Evolutionary conservation across 495 filamentous ascomycete species (phyloP), one percentile per base, ranked within the genome.

Genomic region (Trypethelium eluteriae): DNA sequence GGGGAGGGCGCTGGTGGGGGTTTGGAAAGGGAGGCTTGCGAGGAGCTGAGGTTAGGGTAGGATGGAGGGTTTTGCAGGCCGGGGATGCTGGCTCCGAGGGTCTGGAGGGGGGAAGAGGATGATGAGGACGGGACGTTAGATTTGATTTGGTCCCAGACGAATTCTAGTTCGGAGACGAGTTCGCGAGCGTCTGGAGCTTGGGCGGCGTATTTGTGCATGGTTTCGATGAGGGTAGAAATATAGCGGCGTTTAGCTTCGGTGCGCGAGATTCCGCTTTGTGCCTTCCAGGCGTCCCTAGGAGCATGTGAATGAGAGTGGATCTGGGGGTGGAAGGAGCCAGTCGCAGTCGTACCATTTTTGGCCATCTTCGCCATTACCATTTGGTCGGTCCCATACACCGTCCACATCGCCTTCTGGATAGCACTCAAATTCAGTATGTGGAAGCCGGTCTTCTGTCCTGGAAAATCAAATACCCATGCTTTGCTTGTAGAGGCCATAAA

Each of bases 401-500:
- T 91, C 88, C 3, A 97, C 93, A 78, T 98, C 92, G 39, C 94
- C 94, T 79, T 98, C 92, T 87, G 69, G 25, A 25, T 35, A 66
- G n/a, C 32, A 25, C 39, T 57, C 38, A 16, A 63, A 69, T 65
- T n/a, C 64, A 63, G 35, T 46, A 57, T 71, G 53, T 35, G 1
- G 16, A 41, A 2, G 4, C 25, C 34, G 44, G n/a, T 2, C 41
- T 32, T n/a, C 39, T 11, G 25, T 16, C 4, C 38, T 3, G 3
- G 4, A 3, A 2, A 32, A 47, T 63, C 12, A 35, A 76, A 63
- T 76, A 87, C 85, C 87, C 93, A 96, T 98, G 69, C 90, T 92
- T 79, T 98, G 94, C 76, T 98, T 98, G 79, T 98, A 98, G 68
- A 98, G 83, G 63, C 94, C 94, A 86, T 98, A 98, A 65, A 98